These are phyloP conservation scores for Ambrosiella beaveri DNA, from an alignment of 2,329 filamentous ascomycete genomes.

Conservation along the genomic window DNA sequence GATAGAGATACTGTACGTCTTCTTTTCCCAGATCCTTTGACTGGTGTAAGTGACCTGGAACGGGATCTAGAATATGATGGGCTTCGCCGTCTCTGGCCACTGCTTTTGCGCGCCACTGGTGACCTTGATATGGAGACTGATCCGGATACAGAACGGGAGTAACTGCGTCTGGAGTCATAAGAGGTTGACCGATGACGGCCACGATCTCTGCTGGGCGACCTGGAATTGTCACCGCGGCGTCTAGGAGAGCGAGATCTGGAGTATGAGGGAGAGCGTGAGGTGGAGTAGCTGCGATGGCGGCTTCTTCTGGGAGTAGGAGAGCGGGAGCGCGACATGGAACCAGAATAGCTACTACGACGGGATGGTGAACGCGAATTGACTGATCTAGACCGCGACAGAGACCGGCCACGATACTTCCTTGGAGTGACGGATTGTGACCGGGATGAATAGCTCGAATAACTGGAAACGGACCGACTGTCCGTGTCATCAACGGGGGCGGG, in stretches of 20 bases:
- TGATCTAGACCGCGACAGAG: conserved; percentile 13
- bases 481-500: conserved; percentile 46
- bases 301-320: conserved; percentile 12
- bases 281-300: conserved; percentile 2
- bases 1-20: conserved; percentile 11
- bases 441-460: conserved; percentile 49
- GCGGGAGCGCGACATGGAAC: conserved; percentile 15
- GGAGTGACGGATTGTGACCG: conserved; percentile 26
- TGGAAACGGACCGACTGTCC: conserved; percentile 56
- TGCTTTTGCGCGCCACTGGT: conserved; percentile 16
- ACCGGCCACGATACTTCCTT: conserved; percentile 15
- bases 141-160: conserved; percentile 12
- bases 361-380: conserved; percentile 20
- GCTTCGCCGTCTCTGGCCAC: not conserved
- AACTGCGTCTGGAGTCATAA: not conserved
- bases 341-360: conserved; percentile 13
- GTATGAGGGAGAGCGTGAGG: conserved; percentile 16
- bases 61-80: conserved; percentile 3
- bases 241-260: conserved; percentile 19
- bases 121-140: conserved; percentile 13
- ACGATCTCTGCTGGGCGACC: conserved; percentile 14
- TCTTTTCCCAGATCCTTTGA: conserved; percentile 3
- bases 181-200: not conserved
- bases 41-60: conserved; percentile 4
- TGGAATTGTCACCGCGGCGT: conserved; percentile 18